Evolutionary conservation across 257 asterid genomes (phyloP), one percentile per base, ranked within the genome.

Genomic region (Avicennia marina): DNA sequence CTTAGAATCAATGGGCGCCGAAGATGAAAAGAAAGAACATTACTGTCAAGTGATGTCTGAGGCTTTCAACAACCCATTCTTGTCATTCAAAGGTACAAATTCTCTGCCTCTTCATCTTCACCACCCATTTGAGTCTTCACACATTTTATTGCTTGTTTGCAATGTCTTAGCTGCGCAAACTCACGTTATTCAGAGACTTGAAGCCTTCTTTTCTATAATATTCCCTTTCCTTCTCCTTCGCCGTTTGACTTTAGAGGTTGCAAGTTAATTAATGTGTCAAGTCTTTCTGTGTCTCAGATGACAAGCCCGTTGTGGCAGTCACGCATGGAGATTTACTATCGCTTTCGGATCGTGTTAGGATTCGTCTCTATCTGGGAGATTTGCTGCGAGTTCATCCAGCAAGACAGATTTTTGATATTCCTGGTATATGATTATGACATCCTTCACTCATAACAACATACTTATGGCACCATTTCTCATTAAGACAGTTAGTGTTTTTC

Each of bases 261-360:
- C n/a, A n/a, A n/a, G n/a, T n/a, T n/a, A n/a, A n/a, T n/a, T n/a
- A n/a, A n/a, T n/a, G n/a, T n/a, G n/a, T n/a, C n/a, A n/a, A n/a
- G n/a, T 4, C 27, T 34, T 60, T 48, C 4, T 20, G 32, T 51
- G 27, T 56, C 60, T 65, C 83, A 90, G 98, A 90, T 65, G 91
- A 85, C 77, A 90, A 78, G 77, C 98, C 98, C 32, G 89, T 63
- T n/a, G 66, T 90, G 48, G 96, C 75, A 50, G 72, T 89, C 54
- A 83, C 95, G 1, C 96, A 89, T 53, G 95, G 96, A 60, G 96
- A 89, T 75, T 61, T 89, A 62, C 81, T 89, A 7, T 43, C 79
- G 10, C 75, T 77, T 48, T 39, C 73, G 38, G 91, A 85, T 45
- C 89, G 94, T 26, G 75, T 67, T 5, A 69, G 65, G 29, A 61